Conservation (phyloP, 2,329 filamentous ascomycete species). For the Penicillium decumbens region DNA sequence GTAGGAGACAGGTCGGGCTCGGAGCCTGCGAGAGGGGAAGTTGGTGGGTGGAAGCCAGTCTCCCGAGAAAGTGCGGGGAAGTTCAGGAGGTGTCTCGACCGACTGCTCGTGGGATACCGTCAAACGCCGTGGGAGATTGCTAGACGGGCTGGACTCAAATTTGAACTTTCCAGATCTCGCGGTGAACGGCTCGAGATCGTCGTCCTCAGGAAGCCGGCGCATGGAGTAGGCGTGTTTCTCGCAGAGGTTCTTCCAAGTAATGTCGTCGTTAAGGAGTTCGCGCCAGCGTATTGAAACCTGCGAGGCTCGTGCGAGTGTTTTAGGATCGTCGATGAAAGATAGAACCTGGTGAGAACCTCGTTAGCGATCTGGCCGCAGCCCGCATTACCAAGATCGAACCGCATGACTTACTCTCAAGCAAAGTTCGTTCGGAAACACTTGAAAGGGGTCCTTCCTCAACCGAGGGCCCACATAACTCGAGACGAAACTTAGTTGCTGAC, state of each 20-base stretch:
- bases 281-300: constrained; percentile 96
- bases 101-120: constrained; percentile 31
- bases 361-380: neutral
- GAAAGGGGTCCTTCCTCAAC: constrained; percentile 94
- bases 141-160: constrained; percentile 19
- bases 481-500: constrained; percentile 90
- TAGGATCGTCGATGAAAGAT: constrained; percentile 95
- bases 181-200: constrained; percentile 34
- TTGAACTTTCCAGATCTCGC: constrained; percentile 23
- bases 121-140: constrained; percentile 25
- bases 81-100: constrained; percentile 47
- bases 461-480: constrained; percentile 92
- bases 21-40: constrained; percentile 42
- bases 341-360: constrained; percentile 60
- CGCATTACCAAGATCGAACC: neutral
- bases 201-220: constrained; percentile 51
- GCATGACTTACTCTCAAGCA: constrained; percentile 68
- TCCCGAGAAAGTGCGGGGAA: constrained; percentile 38
- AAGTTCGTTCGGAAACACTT: constrained; percentile 83
- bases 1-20: constrained; percentile 71
- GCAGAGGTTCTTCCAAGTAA: constrained; percentile 96
- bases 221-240: constrained; percentile 96
- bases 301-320: constrained; percentile 84
- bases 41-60: constrained; percentile 31
- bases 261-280: constrained; percentile 89